phyloP scores from a whole-genome alignment of 768 basidiomycete species.

The Lentinula detonsa region DNA sequence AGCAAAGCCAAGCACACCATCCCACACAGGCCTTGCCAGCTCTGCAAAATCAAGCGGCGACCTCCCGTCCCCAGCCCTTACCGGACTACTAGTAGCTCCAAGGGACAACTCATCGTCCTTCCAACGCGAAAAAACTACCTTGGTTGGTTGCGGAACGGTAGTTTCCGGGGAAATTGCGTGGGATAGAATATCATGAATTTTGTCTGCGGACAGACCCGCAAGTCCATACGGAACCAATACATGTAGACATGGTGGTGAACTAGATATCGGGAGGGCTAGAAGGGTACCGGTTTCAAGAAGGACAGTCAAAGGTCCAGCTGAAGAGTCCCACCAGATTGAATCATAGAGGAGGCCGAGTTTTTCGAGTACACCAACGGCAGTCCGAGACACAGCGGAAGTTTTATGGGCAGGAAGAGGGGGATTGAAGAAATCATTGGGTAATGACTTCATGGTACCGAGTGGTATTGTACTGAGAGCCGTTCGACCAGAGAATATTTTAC shows the following conservation, averaged over 20 bases:
- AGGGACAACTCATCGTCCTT: constrained; percentile 1
- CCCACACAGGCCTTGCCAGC: constrained; percentile 2
- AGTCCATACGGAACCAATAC: background rate
- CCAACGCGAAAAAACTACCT: constrained; percentile 1
- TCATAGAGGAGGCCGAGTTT: constrained; percentile 3
- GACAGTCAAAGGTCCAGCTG: background rate
- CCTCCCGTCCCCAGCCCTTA: background rate
- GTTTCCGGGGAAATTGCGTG: background rate
- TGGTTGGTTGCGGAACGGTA: background rate
- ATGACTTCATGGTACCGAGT: background rate
- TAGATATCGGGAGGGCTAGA: constrained; percentile 2
- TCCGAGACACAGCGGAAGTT: background rate
- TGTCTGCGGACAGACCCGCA: background rate
- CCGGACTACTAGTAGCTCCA: constrained; percentile 5
- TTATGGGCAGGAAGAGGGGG: constrained; percentile 4
- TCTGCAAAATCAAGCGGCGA: constrained; percentile 6
- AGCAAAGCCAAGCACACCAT: constrained; percentile 3
- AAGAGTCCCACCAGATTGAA: constrained; percentile 3
- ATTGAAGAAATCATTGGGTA: background rate
- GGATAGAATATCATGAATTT: background rate
- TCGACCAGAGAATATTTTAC: background rate
- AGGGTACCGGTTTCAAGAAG: background rate
- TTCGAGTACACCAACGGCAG: constrained; percentile 3
- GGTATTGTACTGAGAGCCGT: constrained; percentile 5
- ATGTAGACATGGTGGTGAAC: background rate